Base-by-base conservation (phyloP, 2,329 filamentous ascomycete genomes). In the Fusarium sp. region DNA sequence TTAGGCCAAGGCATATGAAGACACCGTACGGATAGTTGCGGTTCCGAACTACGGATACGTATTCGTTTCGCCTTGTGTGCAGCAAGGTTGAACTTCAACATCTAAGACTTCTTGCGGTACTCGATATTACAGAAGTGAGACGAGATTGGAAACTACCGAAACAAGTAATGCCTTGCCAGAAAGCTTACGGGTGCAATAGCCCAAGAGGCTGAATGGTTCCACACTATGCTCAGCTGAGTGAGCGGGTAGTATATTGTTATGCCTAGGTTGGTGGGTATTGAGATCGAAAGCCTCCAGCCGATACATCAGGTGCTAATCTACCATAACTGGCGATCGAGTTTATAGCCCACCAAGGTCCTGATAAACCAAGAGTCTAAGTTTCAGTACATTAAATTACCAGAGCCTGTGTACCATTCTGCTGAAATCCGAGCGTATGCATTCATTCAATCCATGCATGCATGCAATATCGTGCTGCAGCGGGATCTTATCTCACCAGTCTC, bases 1-100 rank as follows among this genome's bases (percentile, higher is more conserved):
- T 48, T 48, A 47, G 51, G 30, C 41, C 15, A 48, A 54, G 51
- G 51, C 51, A 54, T 37, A 48, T 47, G 7, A n/a, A n/a, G 7
- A 37, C 30, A 47, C 30, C 19, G 17, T 37, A 37, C 43, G 43
- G 43, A 35, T 32, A 47, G 30, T 22, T n/a, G 20, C 20, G 10
- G 15, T 62, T 20, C 22, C 22, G 50, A 17, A 25, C 35, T 15
- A 30, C 20, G 25, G 23, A 35, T 35, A 19, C 27, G 27, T 35
- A 37, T 30, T 15, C 19, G 19, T 23, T 44, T 48, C 32, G 32
- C 43, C 56, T 62, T 14, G 19, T 32, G 13, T 22, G 27, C n/a
- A 17, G 13, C 10, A 23, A 41, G 20, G 20, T 30, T 15, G n/a
- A 25, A 15, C 35, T 7, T n/a, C 15, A 10, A n/a, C 8, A 4